Evolutionary conservation across 768 basidiomycete species (phyloP).

Genomic region (Lactifluus volemus): DNA sequence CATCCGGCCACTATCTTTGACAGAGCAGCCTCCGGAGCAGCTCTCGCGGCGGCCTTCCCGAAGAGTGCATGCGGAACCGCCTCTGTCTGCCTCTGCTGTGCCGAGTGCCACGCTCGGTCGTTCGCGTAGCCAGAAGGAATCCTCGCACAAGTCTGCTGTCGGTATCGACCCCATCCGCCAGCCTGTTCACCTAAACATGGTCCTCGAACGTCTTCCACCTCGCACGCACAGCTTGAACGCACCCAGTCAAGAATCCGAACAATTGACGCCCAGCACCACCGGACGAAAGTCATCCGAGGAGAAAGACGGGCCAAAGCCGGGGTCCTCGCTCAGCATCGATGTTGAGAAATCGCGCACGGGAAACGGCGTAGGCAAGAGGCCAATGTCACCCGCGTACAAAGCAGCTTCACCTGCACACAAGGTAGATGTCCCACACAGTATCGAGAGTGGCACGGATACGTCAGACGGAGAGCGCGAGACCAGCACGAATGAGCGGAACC

Average conservation of each 20-base stretch:
- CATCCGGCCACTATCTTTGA: neutral
- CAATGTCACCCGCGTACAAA: slow-evolving; percentile 27
- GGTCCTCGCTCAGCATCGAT: slow-evolving; percentile 24
- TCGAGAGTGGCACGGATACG: slow-evolving; percentile 70
- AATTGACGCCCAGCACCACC: slow-evolving; percentile 15
- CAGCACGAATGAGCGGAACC: slow-evolving; percentile 20
- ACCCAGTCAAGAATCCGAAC: neutral
- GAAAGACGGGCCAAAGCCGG: slow-evolving; percentile 19
- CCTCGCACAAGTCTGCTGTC: neutral
- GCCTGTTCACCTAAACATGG: slow-evolving; percentile 17
- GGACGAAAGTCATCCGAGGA: slow-evolving; percentile 24
- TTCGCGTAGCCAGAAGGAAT: slow-evolving; percentile 7
- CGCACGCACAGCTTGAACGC: slow-evolving; percentile 15
- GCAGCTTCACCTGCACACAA: slow-evolving; percentile 51
- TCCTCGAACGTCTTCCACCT: slow-evolving; percentile 18
- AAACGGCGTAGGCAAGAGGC: slow-evolving; percentile 12
- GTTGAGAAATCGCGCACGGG: slow-evolving; percentile 22
- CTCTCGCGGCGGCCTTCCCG: slow-evolving; percentile 3
- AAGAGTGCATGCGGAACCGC: neutral
- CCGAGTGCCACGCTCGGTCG: neutral
- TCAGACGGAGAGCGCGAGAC: slow-evolving; percentile 45
- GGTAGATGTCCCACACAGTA: slow-evolving; percentile 60
- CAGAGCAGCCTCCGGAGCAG: neutral
- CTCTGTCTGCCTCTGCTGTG: neutral
- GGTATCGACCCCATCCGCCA: slow-evolving; percentile 24